Percentiles rank a stretch among this genome's conserved stretches.
phyloP scores from a whole-genome alignment of 768 basidiomycete species.

The Rhizopogon vulgaris region DNA sequence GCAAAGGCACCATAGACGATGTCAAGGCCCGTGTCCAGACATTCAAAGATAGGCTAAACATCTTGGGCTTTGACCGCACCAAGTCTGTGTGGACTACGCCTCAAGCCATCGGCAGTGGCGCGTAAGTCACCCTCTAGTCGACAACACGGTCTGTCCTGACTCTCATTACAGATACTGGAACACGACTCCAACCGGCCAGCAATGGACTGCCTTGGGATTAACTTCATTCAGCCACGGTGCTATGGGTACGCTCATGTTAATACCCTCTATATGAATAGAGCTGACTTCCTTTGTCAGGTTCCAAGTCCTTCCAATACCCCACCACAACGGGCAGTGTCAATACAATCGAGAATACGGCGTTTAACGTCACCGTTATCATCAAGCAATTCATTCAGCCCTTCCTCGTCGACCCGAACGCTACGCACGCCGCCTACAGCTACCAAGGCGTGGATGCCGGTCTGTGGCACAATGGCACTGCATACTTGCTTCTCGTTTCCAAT shows the following conservation, averaged over 20 bases:
- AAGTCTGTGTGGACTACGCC: conserved; percentile 76
- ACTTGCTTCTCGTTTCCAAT: conserved; percentile 17
- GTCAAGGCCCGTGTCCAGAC: conserved; percentile 61
- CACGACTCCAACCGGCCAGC: conserved; percentile 19
- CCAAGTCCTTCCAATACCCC: conserved; percentile 23
- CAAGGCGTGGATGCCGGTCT: conserved; percentile 18
- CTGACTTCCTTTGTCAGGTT: conserved; percentile 12
- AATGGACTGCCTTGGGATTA: conserved; percentile 20
- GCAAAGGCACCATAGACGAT: conserved; percentile 58
- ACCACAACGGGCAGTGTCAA: conserved; percentile 12
- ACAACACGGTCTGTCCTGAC: background rate
- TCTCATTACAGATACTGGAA: conserved; percentile 19
- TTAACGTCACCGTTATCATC: conserved; percentile 4
- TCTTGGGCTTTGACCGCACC: conserved; percentile 58
- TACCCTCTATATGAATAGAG: background rate
- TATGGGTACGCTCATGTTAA: conserved; percentile 8
- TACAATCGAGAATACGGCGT: conserved; percentile 19
- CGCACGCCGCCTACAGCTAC: conserved; percentile 4
- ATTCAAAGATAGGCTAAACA: conserved; percentile 50
- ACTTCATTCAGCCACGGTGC: conserved; percentile 22
- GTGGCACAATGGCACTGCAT: conserved; percentile 17
- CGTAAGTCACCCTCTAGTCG: conserved; percentile 13
- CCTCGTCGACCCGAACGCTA: conserved; percentile 9
- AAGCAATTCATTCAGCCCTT: conserved; percentile 13
- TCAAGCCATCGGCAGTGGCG: conserved; percentile 64